These are phyloP conservation scores for Mangifera indica DNA, from an alignment of 345 rosid genomes.

Conservation along the genomic window DNA sequence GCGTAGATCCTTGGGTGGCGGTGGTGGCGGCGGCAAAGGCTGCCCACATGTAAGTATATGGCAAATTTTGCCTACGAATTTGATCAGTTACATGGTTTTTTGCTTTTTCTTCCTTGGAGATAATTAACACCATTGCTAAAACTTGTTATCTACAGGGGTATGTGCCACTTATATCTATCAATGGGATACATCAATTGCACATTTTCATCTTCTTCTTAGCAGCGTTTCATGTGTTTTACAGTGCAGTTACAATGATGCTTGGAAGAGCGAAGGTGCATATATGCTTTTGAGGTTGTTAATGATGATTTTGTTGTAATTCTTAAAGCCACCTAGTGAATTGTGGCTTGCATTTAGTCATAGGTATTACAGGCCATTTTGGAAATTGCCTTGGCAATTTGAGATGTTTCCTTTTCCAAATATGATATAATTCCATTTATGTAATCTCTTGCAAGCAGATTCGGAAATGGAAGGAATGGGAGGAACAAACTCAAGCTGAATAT, in stretches of 20 bases:
- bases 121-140: slow-evolving; percentile 8
- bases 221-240: slow-evolving; percentile 78
- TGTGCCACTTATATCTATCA: slow-evolving; percentile 71
- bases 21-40: neutral
- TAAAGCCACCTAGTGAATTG: too few relatives aligned
- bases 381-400: too few relatives aligned
- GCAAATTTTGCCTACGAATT: too few relatives aligned
- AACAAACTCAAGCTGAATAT: slow-evolving; percentile 34
- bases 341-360: too few relatives aligned
- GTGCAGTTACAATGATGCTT: slow-evolving; percentile 79
- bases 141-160: slow-evolving; percentile 49
- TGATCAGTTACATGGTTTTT: neutral
- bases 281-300: neutral
- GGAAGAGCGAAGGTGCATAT: slow-evolving; percentile 78
- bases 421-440: neutral
- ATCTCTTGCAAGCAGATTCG: slow-evolving; percentile 61
- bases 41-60: slow-evolving; percentile 35
- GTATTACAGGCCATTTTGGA: too few relatives aligned
- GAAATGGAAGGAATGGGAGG: slow-evolving; percentile 89
- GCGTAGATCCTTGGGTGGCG: slow-evolving; percentile 50
- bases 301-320: too few relatives aligned
- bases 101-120: slow-evolving; percentile 8
- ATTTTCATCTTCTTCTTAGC: slow-evolving; percentile 94
- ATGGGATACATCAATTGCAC: slow-evolving; percentile 88
- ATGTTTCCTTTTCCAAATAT: neutral